Base-by-base conservation (phyloP, 1,139 yeast species). In the Candida sp. region DNA sequence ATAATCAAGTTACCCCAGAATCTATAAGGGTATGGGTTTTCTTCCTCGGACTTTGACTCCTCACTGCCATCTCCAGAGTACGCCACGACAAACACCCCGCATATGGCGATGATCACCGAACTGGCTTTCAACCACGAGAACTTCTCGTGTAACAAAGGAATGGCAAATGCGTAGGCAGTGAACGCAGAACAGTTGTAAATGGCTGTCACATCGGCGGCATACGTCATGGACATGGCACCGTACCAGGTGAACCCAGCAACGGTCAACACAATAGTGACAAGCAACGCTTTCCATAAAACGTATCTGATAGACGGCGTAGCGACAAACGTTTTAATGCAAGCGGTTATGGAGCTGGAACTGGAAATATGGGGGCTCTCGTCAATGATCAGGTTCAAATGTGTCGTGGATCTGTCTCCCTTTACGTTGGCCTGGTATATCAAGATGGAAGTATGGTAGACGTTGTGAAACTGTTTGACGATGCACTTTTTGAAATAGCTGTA, bases 181-280 rank as follows among this genome's bases (percentile, higher is more conserved):
- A 91, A 90, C 0, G 96, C 96, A 9, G 93, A 86, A 63, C 96
- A 90, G 70, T 91, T 91, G 70, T 90, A 91, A 55, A 91, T 91
- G 7, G 97, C 97, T 3, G 97, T 90, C 30, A 91, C 87, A 63
- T 91, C 97, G 2, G 92, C 80, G 0, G 96, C 91, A 38, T 92
- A 88, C 1, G 97, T 87, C 66, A 89, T 70, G 30, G 86, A 77
- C 84, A 91, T 90, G 6, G 97, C 87, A 17, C 89, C 82, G 64
- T 90, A 91, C 97, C 97, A 91, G 1, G 96, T 85, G 40, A 83
- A 75, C 1, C 96, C 97, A 0, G 96, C 97, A 3, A 84, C 58
- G 8, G 90, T 89, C 54, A 91, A 75, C 5, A 90, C 81, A 7
- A 81, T 44, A 2, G 88, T 79, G 37, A 88, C 70, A 3, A 79